Percentiles rank a stretch among this genome's conserved stretches.
Evolutionary conservation across 495 filamentous ascomycete genomes (phyloP).

Genomic region (Penicillium steckii): DNA sequence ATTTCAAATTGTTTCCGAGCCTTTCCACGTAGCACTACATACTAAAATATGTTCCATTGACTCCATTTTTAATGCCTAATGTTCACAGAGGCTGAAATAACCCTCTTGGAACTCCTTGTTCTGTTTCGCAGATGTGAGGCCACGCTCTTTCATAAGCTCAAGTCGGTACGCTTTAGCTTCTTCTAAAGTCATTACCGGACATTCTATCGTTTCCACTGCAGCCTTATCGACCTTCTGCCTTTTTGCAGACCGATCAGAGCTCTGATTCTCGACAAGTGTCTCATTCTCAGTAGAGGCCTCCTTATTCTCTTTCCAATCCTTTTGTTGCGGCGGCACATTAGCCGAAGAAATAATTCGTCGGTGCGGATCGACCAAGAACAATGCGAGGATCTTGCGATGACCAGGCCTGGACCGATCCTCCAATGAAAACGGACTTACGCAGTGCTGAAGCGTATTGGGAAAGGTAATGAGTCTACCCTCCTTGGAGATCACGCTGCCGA

Average conservation of each 20-base stretch:
- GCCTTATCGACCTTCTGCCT: conserved; percentile 15
- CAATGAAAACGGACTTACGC: conserved; percentile 50
- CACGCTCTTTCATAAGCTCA: conserved; percentile 51
- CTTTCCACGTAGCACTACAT: no score
- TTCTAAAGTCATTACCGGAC: conserved; percentile 35
- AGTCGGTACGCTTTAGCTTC: conserved; percentile 46
- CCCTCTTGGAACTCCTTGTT: conserved; percentile 20
- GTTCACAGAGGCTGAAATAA: conserved; percentile 24
- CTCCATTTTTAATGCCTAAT: conserved; percentile 9
- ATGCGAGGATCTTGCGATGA: conserved; percentile 54
- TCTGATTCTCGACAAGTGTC: not conserved
- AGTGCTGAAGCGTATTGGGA: conserved; percentile 48
- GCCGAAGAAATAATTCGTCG: conserved; percentile 52
- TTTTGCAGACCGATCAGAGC: conserved; percentile 5
- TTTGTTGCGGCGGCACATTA: conserved; percentile 55
- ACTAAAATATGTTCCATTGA: no score
- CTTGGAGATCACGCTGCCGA: conserved; percentile 31
- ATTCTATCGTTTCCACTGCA: conserved; percentile 25
- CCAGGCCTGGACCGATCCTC: conserved; percentile 51
- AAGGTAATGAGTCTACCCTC: conserved; percentile 36
- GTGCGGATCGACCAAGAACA: conserved; percentile 59
- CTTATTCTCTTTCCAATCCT: conserved; percentile 35
- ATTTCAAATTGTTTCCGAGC: no score
- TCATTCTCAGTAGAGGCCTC: not conserved
- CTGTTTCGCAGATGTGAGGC: conserved; percentile 3